Evolutionary conservation across 495 filamentous ascomycete species (phyloP), one percentile per base, ranked within the genome.

Genomic region (Podospora anserina): DNA sequence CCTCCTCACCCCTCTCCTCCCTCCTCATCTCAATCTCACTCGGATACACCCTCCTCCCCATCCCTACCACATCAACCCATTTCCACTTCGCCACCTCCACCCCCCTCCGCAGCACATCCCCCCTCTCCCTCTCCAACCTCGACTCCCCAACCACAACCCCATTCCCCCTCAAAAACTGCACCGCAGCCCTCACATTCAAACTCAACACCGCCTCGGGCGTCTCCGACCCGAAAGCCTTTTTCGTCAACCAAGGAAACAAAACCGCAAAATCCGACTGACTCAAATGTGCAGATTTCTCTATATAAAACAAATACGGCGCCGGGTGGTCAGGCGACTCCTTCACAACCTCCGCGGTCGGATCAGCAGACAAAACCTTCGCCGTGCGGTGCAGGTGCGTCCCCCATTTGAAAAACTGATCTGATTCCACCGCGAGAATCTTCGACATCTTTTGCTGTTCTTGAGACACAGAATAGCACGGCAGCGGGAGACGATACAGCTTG

Each of bases 181-280:
- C 72, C 23, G 85, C 80, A 4, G 90, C 90, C 2, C 90, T 75
- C 4, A 82, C 76, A 66, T 93, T 93, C 23, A 93, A 76, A 59
- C 84, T 78, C 54, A 93, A 72, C 0, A 86, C 83, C 1, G 87
- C 77, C 70, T 88, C 87, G 0, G 90, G 90, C 62, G 88, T 83
- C 67, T 88, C 85, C 2, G 83, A 83, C 4, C 82, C 82, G 70
- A 89, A 86, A 7, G 88, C 78, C 63, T 79, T 79, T 62, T 82
- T 83, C 26, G 87, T 88, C 23, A 90, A 70, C 78, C 85, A 86
- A 0, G 92, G 90, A 73, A 93, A 93, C 20, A 94, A 76, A 13
- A 92, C 74, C n/a, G 88, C 91, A 74, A 93, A 94, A 71, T 94
- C 91, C 18, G 85, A 88, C 78, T 93, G 91, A 49, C 80, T 87